A percentile compares a stretch with the other conserved stretches of the same genome.
Conservation (phyloP, 148 eudicot genomes). For the Chenopodium berlandieri region DNA sequence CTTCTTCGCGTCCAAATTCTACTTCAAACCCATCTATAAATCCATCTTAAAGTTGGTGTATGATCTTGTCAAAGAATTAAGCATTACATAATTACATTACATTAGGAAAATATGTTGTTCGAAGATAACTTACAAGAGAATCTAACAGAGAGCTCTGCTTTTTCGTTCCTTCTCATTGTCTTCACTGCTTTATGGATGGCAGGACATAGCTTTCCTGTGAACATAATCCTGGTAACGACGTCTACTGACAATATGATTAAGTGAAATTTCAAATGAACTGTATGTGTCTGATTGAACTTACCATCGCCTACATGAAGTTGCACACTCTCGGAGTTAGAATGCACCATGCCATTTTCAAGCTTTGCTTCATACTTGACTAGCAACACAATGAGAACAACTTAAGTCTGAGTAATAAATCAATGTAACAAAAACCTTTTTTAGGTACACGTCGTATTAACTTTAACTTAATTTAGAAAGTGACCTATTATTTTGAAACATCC, state of each 20-base stretch:
- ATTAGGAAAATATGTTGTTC: neutral
- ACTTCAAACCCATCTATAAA: conserved; percentile 38
- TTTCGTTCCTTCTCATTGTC: conserved; percentile 48
- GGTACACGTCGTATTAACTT: neutral
- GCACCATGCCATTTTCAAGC: conserved; percentile 42
- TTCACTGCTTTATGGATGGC: conserved; percentile 45
- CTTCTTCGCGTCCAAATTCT: conserved; percentile 9
- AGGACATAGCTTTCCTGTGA: conserved; percentile 34
- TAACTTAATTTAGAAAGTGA: neutral
- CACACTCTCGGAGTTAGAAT: conserved; percentile 32
- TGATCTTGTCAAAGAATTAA: neutral
- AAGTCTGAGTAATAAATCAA: neutral
- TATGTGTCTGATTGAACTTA: conserved; percentile 13
- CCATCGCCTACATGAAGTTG: conserved; percentile 44
- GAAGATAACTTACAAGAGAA: conserved; percentile 35
- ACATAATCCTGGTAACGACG: neutral
- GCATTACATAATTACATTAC: no score
- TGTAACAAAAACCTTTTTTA: neutral
- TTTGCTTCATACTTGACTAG: conserved; percentile 50
- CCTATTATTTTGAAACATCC: neutral
- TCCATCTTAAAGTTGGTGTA: conserved; percentile 5
- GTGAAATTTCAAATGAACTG: neutral
- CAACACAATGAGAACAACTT: neutral
- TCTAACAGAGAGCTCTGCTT: conserved; percentile 38
- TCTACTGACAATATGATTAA: neutral